These are phyloP conservation scores for Typha latifolia DNA, from an alignment of 176 grass and related monocot genomes.

Conservation along the genomic window DNA sequence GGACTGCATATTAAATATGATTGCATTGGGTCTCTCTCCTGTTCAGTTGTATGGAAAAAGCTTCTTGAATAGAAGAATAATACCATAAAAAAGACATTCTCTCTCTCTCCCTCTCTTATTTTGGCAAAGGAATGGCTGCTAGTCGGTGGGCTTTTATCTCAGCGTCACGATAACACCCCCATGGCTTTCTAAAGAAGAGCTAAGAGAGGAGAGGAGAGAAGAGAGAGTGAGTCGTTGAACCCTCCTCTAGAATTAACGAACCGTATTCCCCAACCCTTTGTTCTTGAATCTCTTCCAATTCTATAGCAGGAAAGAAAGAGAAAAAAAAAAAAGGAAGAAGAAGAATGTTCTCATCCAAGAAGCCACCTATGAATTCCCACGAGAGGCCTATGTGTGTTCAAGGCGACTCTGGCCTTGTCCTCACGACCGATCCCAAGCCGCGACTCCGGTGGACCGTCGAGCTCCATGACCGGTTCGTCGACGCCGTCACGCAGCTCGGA, in stretches of 20 bases:
- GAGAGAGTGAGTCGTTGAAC: background rate
- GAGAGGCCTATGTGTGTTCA: slow-evolving; percentile 60
- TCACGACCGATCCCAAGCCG: slow-evolving; percentile 90
- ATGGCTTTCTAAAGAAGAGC: background rate
- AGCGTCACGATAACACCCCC: background rate
- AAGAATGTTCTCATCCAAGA: slow-evolving; percentile 94
- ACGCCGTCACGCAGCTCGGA: slow-evolving; percentile 92
- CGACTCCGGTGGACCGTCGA: slow-evolving; percentile 97
- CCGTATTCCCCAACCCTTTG: slow-evolving; percentile 14
- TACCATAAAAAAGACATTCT: background rate
- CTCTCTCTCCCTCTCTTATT: slow-evolving; percentile 2
- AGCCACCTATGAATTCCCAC: slow-evolving; percentile 50
- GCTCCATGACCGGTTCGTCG: slow-evolving; percentile 98
- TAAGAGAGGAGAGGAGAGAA: background rate
- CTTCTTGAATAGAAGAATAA: slow-evolving; percentile 2
- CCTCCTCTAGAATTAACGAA: background rate
- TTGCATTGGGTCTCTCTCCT: background rate
- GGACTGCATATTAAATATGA: background rate
- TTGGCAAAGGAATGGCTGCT: slow-evolving; percentile 14
- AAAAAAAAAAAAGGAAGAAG: slow-evolving; percentile 11
- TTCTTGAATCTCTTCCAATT: slow-evolving; percentile 27
- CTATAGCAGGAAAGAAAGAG: slow-evolving; percentile 6
- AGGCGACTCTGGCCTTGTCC: slow-evolving; percentile 71
- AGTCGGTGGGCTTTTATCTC: slow-evolving; percentile 13
- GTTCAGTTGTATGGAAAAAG: slow-evolving; percentile 3